Percentiles rank a stretch among this genome's conserved stretches.
These are phyloP conservation scores for Apostasia shenzhenica DNA, from an alignment of 106 monocot genomes.

Conservation along the genomic window DNA sequence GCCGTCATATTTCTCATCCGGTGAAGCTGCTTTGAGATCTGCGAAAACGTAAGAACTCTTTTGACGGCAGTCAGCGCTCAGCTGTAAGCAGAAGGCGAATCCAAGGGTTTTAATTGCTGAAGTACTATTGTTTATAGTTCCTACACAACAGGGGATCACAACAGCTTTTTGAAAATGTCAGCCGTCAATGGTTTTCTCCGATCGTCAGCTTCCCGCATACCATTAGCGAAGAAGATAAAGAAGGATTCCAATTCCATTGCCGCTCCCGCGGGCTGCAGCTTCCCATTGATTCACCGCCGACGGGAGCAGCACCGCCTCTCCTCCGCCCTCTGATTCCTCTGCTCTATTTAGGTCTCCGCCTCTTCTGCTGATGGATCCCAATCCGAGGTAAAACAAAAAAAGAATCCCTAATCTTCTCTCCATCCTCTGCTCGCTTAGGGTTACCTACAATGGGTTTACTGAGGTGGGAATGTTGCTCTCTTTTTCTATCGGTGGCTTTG, in stretches of 20 bases:
- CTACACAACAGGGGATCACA: no score
- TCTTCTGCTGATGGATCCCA: neutral
- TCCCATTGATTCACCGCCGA: neutral
- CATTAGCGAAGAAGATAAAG: no score
- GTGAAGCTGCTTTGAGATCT: no score
- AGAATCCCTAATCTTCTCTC: neutral
- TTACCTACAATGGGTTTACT: neutral
- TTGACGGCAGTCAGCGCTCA: no score
- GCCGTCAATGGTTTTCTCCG: no score
- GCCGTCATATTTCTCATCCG: no score
- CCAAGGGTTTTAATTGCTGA: no score
- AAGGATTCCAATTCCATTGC: neutral
- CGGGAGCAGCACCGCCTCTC: neutral
- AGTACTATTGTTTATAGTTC: no score
- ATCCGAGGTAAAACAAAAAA: neutral
- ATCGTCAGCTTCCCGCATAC: no score
- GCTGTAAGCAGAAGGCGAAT: no score
- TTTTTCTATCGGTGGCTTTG: neutral
- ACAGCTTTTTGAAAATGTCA: no score
- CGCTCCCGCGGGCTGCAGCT: neutral
- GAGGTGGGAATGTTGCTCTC: neutral
- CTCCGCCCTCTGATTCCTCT: slow-evolving; percentile 1
- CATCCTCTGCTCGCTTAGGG: neutral
- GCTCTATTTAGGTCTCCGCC: neutral
- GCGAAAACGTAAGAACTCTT: no score